Base-by-base conservation (phyloP, 2,329 filamentous ascomycete genomes). In the Ceratocystis diversiconidia region DNA sequence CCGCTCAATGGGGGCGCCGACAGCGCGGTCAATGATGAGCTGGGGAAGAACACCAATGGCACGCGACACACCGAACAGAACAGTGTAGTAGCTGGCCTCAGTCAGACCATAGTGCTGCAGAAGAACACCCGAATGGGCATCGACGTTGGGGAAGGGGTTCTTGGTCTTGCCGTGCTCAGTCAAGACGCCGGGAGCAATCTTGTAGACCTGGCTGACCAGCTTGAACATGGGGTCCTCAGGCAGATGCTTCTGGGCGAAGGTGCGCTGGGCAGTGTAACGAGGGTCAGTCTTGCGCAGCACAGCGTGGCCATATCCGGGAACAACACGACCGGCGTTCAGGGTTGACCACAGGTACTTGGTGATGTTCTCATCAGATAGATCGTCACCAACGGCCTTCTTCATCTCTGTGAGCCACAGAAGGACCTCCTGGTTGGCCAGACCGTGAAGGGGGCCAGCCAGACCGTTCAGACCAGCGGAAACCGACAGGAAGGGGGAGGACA, bases 131-230 rank as follows among this genome's bases (percentile, higher is more conserved):
- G 92, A 96, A 88, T 97, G 94, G 74, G 92, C 92, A 75, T 97
- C 92, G 74, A 97, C 92, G 82, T 97, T 97, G 79, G 94, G 94
- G 85, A 84, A 97, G 71, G 92, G 92, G 89, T 97, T 96, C 89
- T 97, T 97, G 84, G 92, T 97, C 90, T 99, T 99, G 82, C 94
- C 94, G 83, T 99, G 94, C 87, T 99, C 91, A 71, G 94, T 99
- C 77, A 99, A 84, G 73, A 99, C 94, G 74, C 88, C 89, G 70
- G 94, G 94, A 70, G 94, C 94, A 73, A 99, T 97, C 90, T 99
- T 99, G 89, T 97, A 99, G 73, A 99, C 94, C 83, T 99, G 94
- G 85, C 89, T 95, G 81, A 99, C 94, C 72, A 99, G 89, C 86
- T 99, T 91, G 90, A 96, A 99, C 92, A 99, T 95, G 74, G 92